Conservation (phyloP, 768 basidiomycete genomes). For the Postia placenta region DNA sequence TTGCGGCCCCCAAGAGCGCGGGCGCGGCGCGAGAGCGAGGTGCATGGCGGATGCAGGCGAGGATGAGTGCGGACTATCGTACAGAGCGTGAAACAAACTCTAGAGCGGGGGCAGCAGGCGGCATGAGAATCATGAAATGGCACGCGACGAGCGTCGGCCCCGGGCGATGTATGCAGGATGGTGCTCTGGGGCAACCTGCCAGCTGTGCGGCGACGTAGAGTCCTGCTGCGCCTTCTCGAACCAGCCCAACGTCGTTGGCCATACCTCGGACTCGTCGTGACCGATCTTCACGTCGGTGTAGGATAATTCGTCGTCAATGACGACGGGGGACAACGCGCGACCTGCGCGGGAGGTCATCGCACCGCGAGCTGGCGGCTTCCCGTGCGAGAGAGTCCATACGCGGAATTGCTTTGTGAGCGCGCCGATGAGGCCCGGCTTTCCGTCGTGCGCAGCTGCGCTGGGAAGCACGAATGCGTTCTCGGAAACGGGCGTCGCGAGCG, state of each 20-base stretch:
- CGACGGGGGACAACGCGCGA: background rate
- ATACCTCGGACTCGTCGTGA: background rate
- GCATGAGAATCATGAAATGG: slow-evolving; percentile 22
- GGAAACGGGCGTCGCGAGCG: slow-evolving; percentile 15
- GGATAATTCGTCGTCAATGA: background rate
- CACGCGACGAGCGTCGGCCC: slow-evolving; percentile 37
- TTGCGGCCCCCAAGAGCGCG: background rate
- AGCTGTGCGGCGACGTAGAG: background rate
- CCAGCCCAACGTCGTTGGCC: background rate
- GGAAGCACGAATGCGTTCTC: slow-evolving; percentile 9
- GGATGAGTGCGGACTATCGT: slow-evolving; percentile 7
- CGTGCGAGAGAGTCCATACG: slow-evolving; percentile 4
- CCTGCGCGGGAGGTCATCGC: background rate
- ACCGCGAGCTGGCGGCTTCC: background rate
- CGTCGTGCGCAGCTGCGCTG: background rate
- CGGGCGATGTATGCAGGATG: slow-evolving; percentile 36
- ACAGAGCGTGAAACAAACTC: slow-evolving; percentile 10
- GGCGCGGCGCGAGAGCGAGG: background rate
- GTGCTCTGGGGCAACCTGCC: background rate
- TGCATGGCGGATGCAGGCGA: slow-evolving; percentile 7
- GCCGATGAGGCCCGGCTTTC: slow-evolving; percentile 10
- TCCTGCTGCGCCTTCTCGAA: background rate
- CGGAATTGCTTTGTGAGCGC: slow-evolving; percentile 15
- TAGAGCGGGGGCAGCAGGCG: background rate
- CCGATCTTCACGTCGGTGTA: background rate